Percentiles rank a stretch among this genome's conserved stretches.
Conservation (phyloP, 2,329 filamentous ascomycete species). For the Aureobasidium leucospermi region DNA sequence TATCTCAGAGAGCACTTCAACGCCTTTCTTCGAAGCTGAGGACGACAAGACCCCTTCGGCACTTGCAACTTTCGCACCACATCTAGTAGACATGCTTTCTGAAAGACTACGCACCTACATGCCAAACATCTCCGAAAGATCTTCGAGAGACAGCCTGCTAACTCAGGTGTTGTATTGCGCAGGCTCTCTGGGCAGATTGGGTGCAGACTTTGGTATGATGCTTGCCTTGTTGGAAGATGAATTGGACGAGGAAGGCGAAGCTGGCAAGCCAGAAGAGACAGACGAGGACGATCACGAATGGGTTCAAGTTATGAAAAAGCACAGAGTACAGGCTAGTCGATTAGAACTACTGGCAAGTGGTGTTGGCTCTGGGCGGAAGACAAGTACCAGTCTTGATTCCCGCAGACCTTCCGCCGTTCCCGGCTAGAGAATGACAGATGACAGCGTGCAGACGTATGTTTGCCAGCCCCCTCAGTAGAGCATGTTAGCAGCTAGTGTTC, state of each 20-base stretch:
- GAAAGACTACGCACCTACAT: conserved; percentile 70
- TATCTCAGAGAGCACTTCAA: neutral
- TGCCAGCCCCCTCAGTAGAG: conserved; percentile 2
- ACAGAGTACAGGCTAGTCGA: conserved; percentile 74
- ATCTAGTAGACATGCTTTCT: conserved; percentile 73
- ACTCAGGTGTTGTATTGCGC: conserved; percentile 93
- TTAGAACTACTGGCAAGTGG: conserved; percentile 50
- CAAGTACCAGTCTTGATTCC: conserved; percentile 13
- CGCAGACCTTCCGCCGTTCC: conserved; percentile 6
- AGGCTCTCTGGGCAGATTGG: conserved; percentile 78
- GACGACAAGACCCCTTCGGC: conserved; percentile 51
- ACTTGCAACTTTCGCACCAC: conserved; percentile 74
- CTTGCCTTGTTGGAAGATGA: conserved; percentile 57
- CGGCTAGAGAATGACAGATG: conserved; percentile 4
- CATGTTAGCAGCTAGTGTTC: too few relatives aligned
- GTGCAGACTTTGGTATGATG: conserved; percentile 87
- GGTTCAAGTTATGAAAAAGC: conserved; percentile 83
- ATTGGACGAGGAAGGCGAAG: conserved; percentile 34
- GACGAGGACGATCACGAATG: conserved; percentile 57
- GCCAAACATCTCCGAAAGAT: conserved; percentile 71
- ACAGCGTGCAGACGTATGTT: neutral
- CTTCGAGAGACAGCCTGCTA: conserved; percentile 75
- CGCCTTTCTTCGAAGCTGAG: neutral
- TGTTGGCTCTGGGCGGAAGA: conserved; percentile 29
- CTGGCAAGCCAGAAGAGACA: conserved; percentile 64